Percentiles rank a stretch among this genome's conserved stretches.
Evolutionary conservation across 2,329 filamentous ascomycete genomes (phyloP).

Genomic region (Cladosporium sp.): DNA sequence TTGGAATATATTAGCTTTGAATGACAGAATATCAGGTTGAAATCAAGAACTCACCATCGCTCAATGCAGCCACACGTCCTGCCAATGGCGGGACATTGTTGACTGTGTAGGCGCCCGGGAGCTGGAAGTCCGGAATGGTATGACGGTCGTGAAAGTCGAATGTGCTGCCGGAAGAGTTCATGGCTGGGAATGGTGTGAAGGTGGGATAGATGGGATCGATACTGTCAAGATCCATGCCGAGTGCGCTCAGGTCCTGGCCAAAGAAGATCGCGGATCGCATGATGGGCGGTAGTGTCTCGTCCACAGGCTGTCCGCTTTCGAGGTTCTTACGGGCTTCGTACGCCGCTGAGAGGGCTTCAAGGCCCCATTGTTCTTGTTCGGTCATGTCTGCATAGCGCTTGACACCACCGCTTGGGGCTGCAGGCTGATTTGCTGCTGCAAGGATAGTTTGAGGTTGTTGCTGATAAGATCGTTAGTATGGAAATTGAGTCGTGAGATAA

Average conservation of each 20-base stretch:
- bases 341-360: constrained; percentile 59
- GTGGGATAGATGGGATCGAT: constrained; percentile 58
- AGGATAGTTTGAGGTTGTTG: constrained; percentile 13
- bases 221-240: constrained; percentile 63
- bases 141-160: constrained; percentile 48
- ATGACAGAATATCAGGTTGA: neutral
- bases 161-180: constrained; percentile 31
- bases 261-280: constrained; percentile 50
- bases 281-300: constrained; percentile 33
- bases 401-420: constrained; percentile 24
- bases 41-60: constrained; percentile 31
- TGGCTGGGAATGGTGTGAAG: constrained; percentile 63
- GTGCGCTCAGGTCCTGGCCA: constrained; percentile 63
- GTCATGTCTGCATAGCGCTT: constrained; percentile 58
- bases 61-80: constrained; percentile 35
- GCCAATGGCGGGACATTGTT: constrained; percentile 64
- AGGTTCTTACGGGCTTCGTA: constrained; percentile 34
- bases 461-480: neutral
- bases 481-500: constrained; percentile 22
- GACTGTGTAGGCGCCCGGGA: constrained; percentile 65
- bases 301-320: constrained; percentile 30
- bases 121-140: constrained; percentile 62
- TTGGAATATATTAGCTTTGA: constrained; percentile 33
- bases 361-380: constrained; percentile 60
- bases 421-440: constrained; percentile 5